Base-by-base conservation (phyloP, 2,329 filamentous ascomycete species). In the Epichloe gansuensis region DNA sequence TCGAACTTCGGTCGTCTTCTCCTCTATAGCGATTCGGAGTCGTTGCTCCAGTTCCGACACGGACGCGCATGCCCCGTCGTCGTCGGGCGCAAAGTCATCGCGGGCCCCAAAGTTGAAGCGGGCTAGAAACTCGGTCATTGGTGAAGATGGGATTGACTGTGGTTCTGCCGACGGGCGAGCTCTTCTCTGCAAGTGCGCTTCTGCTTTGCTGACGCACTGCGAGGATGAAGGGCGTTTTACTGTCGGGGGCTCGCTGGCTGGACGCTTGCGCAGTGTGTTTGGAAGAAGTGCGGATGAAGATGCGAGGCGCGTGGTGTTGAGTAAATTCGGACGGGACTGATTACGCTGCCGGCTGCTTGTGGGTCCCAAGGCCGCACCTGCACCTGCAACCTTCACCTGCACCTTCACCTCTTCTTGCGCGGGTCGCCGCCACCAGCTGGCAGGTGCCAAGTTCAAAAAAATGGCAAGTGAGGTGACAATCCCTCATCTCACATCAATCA, bases 41-140 rank as follows among this genome's bases (percentile, higher is more conserved):
- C 71, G 70, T 23, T 59, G 57, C 56, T 74, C 69, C 6, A 82
- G 63, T 31, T 81, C 75, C 17, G 74, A 70, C 45, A 67, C 53
- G 15, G 67, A 68, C 38, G 57, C 56, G 59, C 67, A 71, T 37
- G 61, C 55, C 42, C 55, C 53, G 31, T 61, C 55, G 31, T 55
- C 57, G 23, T 60, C 31, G 31, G 31, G 56, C 21, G 56, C 53
- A n/a, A 58, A 55, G 11, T 57, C 53, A 35, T 62, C 59, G 47
- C 56, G 54, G 25, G 50, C 49, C 43, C 58, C 60, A 44, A 71
- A 59, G 46, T 63, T 62, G 58, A 70, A 66, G 58, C 65, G 67
- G 48, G 66, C 63, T 6, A 71, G 64, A 51, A 71, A 70, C 59
- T 70, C 69, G 23, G 63, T 59, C 69, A 71, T 71, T 5, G 39